These are phyloP conservation scores for Gonapodya sp. DNA, from an alignment of 192 early-diverging fungal species.

Conservation along the genomic window DNA sequence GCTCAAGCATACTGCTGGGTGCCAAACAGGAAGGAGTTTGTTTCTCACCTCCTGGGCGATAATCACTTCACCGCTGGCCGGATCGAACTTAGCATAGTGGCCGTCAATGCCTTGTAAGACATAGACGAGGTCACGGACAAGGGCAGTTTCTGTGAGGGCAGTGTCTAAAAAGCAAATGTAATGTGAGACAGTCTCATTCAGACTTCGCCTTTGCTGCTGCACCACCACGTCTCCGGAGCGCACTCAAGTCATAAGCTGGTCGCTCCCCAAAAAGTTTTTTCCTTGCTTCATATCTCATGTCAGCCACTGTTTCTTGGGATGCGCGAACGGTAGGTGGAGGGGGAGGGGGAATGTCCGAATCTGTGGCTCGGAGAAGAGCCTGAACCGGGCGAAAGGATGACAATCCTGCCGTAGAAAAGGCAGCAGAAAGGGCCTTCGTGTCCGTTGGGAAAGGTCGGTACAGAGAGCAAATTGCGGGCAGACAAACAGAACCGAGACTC, in stretches of 20 bases:
- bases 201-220: no score
- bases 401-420: background rate
- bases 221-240: background rate
- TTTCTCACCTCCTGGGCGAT: background rate
- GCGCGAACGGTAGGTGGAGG: background rate
- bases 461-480: background rate
- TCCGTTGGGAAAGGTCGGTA: background rate
- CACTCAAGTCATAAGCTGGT: background rate
- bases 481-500: background rate
- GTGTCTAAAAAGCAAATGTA: background rate
- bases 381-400: background rate
- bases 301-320: background rate
- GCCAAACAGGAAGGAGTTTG: no score
- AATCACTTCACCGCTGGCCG: background rate
- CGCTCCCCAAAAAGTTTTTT: background rate
- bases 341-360: background rate
- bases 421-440: background rate
- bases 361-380: background rate
- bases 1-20: no score
- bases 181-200: background rate
- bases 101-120: slow-evolving; percentile 94
- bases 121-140: slow-evolving; percentile 80
- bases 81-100: slow-evolving; percentile 47
- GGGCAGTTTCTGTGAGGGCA: slow-evolving; percentile 37
- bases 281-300: background rate